Evolutionary conservation across 2,329 filamentous ascomycete genomes (phyloP).

Genomic region (Dothideomycetes sp.): DNA sequence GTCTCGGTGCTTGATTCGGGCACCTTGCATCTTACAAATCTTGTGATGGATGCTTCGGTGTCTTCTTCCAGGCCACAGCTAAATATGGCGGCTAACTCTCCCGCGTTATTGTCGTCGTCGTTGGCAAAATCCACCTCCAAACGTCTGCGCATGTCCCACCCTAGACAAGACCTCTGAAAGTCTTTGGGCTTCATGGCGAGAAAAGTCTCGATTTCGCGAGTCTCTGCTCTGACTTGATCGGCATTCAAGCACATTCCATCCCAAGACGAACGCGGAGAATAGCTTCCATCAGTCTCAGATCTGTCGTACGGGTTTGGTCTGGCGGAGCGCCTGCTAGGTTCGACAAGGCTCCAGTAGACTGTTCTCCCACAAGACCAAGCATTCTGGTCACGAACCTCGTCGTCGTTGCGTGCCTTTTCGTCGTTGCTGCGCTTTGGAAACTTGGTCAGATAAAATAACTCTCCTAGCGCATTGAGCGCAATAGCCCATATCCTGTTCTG

Average conservation of each 20-base stretch:
- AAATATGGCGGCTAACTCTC: slow-evolving; percentile 67
- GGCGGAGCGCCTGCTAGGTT: slow-evolving; percentile 62
- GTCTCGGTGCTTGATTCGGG: slow-evolving; percentile 14
- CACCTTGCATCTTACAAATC: slow-evolving; percentile 46
- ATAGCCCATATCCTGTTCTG: slow-evolving; percentile 77
- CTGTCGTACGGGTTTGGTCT: slow-evolving; percentile 63
- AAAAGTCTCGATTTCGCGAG: slow-evolving; percentile 70
- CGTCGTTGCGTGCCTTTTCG: slow-evolving; percentile 19
- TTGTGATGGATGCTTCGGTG: slow-evolving; percentile 39
- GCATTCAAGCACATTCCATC: slow-evolving; percentile 59
- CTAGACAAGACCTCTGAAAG: slow-evolving; percentile 65
- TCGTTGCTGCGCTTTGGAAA: slow-evolving; percentile 45
- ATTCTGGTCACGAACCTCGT: slow-evolving; percentile 47
- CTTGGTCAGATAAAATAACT: slow-evolving; percentile 74
- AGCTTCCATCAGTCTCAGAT: slow-evolving; percentile 56
- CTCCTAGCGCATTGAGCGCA: slow-evolving; percentile 84
- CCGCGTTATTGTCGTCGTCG: slow-evolving; percentile 64
- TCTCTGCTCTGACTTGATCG: slow-evolving; percentile 64
- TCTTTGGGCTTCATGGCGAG: slow-evolving; percentile 61
- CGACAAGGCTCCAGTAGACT: slow-evolving; percentile 70
- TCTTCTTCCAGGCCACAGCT: slow-evolving; percentile 58
- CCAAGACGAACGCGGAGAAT: slow-evolving; percentile 70
- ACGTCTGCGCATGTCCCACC: slow-evolving; percentile 84
- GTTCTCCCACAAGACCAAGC: slow-evolving; percentile 75
- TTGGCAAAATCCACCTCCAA: slow-evolving; percentile 83